These are phyloP conservation scores for Neospermospora avenae DNA, from an alignment of 2,329 filamentous ascomycete genomes.

Conservation along the genomic window DNA sequence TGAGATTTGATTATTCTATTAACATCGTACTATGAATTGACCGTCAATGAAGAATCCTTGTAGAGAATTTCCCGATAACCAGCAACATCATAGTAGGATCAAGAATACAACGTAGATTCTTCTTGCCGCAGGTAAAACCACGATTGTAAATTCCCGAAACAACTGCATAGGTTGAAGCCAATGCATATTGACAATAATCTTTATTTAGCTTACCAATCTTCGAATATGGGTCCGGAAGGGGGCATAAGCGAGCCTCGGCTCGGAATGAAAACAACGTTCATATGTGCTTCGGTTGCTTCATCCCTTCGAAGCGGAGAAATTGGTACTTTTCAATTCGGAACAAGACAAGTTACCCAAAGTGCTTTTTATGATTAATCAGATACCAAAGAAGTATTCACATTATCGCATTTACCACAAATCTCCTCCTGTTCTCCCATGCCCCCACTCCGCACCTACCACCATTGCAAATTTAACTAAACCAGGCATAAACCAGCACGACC, in stretches of 20 bases:
- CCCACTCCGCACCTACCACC: neutral
- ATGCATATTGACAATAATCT: neutral
- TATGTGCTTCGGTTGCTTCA: neutral
- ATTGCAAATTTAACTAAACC: neutral
- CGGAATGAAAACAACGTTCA: neutral
- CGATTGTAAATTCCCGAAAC: neutral
- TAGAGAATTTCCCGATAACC: no score
- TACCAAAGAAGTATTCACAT: neutral
- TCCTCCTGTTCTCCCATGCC: neutral
- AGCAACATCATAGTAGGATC: no score
- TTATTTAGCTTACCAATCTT: slow-evolving; percentile 2
- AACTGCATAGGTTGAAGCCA: neutral
- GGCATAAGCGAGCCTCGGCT: slow-evolving; percentile 3
- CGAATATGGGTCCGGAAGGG: neutral
- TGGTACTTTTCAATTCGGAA: neutral
- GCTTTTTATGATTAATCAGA: neutral
- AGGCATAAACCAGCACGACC: neutral
- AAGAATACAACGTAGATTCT: no score
- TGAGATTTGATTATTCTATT: no score
- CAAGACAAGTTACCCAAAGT: neutral
- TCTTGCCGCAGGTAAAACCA: neutral
- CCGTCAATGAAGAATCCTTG: no score
- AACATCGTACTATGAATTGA: no score
- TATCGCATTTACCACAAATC: neutral
- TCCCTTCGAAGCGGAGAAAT: neutral